phyloP scores from a whole-genome alignment of 1,139 yeast species.

The Yamadazyma aaseri region DNA sequence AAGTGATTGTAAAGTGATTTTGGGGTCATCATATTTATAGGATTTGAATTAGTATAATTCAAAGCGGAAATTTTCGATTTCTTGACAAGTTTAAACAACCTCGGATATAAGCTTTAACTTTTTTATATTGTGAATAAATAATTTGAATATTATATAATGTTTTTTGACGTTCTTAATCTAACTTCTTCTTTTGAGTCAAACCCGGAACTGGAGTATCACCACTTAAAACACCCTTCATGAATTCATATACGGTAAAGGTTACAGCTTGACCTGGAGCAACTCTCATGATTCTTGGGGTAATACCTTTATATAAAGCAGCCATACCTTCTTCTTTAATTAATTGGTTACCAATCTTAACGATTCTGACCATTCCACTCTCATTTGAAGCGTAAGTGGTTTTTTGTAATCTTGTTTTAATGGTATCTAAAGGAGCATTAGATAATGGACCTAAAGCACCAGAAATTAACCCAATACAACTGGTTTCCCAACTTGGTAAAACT shows the following conservation, averaged over 20 bases:
- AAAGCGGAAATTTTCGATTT: no score
- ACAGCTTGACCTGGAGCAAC: constrained; percentile 99
- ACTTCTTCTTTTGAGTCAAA: constrained; percentile 15
- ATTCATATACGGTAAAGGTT: constrained; percentile 94
- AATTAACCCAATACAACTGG: constrained; percentile 83
- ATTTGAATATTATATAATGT: no score
- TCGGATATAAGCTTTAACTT: no score
- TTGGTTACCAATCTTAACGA: constrained; percentile 75
- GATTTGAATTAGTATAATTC: no score
- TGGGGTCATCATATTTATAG: no score
- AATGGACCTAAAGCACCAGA: constrained; percentile 98
- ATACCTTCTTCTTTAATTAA: constrained; percentile 87
- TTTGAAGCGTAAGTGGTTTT: constrained; percentile 74
- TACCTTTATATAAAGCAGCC: constrained; percentile 89
- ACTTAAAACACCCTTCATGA: constrained; percentile 67
- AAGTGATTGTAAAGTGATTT: no score
- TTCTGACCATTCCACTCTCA: constrained; percentile 74
- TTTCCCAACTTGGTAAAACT: constrained; percentile 88
- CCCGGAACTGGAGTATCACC: constrained; percentile 30
- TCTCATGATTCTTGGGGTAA: constrained; percentile 98
- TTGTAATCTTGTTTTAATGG: constrained; percentile 95
- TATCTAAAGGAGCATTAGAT: constrained; percentile 96
- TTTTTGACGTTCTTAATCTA: constrained; percentile 17
- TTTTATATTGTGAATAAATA: no score
- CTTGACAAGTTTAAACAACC: no score